These are phyloP conservation scores for Suillus ampliporus DNA, from an alignment of 768 basidiomycete species.

Conservation along the genomic window DNA sequence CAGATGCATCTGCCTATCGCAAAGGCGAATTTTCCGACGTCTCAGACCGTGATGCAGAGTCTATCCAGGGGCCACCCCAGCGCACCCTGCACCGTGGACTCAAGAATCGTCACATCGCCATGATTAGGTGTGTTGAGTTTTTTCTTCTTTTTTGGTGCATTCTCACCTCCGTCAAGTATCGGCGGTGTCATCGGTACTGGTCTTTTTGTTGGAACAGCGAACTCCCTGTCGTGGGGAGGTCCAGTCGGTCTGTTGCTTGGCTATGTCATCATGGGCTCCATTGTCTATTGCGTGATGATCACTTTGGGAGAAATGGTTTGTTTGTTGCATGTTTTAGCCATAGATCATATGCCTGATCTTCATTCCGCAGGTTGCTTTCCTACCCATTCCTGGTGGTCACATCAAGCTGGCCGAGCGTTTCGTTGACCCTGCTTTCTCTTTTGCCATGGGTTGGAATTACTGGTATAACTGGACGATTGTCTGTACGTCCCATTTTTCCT, in stretches of 20 bases:
- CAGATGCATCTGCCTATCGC: not conserved
- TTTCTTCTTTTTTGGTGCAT: not conserved
- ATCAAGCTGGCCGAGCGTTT: constrained; percentile 85
- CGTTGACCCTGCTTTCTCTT: constrained; percentile 74
- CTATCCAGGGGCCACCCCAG: not conserved
- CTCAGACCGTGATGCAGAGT: constrained; percentile 33
- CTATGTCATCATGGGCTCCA: constrained; percentile 65
- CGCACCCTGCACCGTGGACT: constrained; percentile 58
- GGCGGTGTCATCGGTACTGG: constrained; percentile 65
- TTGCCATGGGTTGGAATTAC: constrained; percentile 60
- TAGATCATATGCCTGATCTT: constrained; percentile 49
- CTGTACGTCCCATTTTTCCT: constrained; percentile 17
- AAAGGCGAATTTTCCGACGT: constrained; percentile 16
- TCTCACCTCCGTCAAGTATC: constrained; percentile 47
- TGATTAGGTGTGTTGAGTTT: constrained; percentile 63
- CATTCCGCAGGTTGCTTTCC: constrained; percentile 66
- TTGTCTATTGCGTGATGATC: constrained; percentile 78
- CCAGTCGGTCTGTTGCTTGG: constrained; percentile 80
- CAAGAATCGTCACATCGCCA: constrained; percentile 80
- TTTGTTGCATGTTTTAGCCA: constrained; percentile 62
- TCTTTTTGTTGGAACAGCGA: constrained; percentile 71
- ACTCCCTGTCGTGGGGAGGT: constrained; percentile 58
- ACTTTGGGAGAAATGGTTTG: constrained; percentile 70
- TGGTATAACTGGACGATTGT: constrained; percentile 46
- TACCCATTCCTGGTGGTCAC: constrained; percentile 82